Evolutionary conservation across 331 rosid genomes (phyloP).

Genomic region (Telfairia occidentalis): DNA sequence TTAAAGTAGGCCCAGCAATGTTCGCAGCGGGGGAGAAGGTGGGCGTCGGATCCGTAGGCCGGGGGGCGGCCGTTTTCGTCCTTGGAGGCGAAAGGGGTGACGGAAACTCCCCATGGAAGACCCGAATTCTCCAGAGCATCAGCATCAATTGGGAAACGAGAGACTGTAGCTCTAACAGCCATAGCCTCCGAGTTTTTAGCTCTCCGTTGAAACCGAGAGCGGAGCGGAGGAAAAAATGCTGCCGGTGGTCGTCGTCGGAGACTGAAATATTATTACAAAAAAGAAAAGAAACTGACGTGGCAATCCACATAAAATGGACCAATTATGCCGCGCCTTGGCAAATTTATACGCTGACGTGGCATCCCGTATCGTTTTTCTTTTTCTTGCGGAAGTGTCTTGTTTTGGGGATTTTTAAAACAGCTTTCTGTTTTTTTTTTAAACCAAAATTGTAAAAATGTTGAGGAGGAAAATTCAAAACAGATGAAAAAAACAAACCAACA

Average conservation of each 20-base stretch:
- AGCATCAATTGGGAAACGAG: slow-evolving; percentile 68
- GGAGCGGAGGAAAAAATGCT: background rate
- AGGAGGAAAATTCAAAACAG: too few species aligned
- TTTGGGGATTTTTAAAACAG: too few species aligned
- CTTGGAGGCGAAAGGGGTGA: slow-evolving; percentile 59
- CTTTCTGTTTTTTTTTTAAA: too few species aligned
- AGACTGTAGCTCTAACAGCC: slow-evolving; percentile 82
- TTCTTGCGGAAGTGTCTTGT: too few species aligned
- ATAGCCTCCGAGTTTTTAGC: slow-evolving; percentile 20
- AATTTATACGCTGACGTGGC: background rate
- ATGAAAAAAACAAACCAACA: too few species aligned
- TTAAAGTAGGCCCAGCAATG: slow-evolving; percentile 95
- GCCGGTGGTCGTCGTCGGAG: slow-evolving; percentile 9
- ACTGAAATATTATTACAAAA: background rate
- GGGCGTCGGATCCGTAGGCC: slow-evolving; percentile 57
- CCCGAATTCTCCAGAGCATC: slow-evolving; percentile 86
- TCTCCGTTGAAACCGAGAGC: slow-evolving; percentile 2
- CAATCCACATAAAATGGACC: slow-evolving; percentile 4
- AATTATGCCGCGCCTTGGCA: background rate
- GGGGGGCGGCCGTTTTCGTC: slow-evolving; percentile 61
- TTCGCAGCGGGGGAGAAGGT: slow-evolving; percentile 73
- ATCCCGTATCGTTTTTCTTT: background rate
- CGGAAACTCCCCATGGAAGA: slow-evolving; percentile 81
- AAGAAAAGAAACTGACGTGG: background rate
- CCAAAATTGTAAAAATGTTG: too few species aligned